Conservation (phyloP, 2,329 filamentous ascomycete species). For the Diaporthe caulivora region DNA sequence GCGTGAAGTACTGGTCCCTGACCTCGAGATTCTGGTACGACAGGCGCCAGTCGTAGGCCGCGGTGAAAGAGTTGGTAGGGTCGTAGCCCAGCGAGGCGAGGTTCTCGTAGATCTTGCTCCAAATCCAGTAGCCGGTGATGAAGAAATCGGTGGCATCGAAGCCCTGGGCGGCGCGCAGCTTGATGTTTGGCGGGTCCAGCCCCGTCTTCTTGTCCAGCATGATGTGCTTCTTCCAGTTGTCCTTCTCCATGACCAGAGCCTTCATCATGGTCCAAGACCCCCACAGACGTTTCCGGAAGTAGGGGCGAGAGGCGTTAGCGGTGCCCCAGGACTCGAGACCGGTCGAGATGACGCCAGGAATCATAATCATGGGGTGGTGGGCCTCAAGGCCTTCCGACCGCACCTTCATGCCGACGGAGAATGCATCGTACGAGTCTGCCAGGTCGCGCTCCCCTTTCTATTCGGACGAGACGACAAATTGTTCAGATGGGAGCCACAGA, state of each 20-base stretch:
- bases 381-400: slow-evolving; percentile 83
- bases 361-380: slow-evolving; percentile 93
- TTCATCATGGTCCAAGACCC: slow-evolving; percentile 99
- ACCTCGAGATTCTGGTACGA: slow-evolving; percentile 90
- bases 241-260: slow-evolving; percentile 91
- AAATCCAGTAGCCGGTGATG: slow-evolving; percentile 94
- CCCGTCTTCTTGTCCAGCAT: slow-evolving; percentile 96
- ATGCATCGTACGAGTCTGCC: slow-evolving; percentile 91
- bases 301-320: slow-evolving; percentile 83
- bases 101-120: slow-evolving; percentile 99
- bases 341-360: slow-evolving; percentile 97
- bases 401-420: slow-evolving; percentile 88
- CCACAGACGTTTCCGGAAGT: slow-evolving; percentile 96
- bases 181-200: slow-evolving; percentile 89
- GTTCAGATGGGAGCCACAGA: slow-evolving; percentile 6
- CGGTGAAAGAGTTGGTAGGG: slow-evolving; percentile 79
- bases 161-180: slow-evolving; percentile 91
- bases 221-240: slow-evolving; percentile 94
- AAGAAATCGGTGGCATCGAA: slow-evolving; percentile 99
- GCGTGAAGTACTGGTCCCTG: slow-evolving; percentile 93
- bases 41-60: slow-evolving; percentile 90
- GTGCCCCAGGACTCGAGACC: slow-evolving; percentile 98
- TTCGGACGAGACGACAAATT: slow-evolving; percentile 35
- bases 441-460: slow-evolving; percentile 86
- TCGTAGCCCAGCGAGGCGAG: slow-evolving; percentile 96